Percentiles rank a stretch among this genome's conserved stretches.
Conservation (phyloP, 139 green algal genomes). For the Chlorella sp. region DNA sequence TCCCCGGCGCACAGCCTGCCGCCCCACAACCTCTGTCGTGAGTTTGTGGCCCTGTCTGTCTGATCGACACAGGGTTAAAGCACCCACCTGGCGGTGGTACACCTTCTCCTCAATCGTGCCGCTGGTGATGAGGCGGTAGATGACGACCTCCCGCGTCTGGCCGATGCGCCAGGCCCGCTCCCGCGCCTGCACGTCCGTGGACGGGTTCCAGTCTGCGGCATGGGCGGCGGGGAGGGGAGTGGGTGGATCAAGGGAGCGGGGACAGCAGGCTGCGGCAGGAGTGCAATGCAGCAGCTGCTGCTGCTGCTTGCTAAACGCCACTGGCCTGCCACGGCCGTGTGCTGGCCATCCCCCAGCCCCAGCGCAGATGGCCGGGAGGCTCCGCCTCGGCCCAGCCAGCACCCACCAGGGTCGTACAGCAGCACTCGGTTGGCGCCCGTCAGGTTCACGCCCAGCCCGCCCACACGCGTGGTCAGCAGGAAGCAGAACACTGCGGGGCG, state of each 20-base stretch:
- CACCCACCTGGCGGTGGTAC: slow-evolving; percentile 96
- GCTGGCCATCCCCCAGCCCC: no score
- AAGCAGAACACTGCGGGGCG: slow-evolving; percentile 79
- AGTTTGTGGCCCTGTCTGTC: no score
- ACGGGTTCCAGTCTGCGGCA: slow-evolving; percentile 93
- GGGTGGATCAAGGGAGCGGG: no score
- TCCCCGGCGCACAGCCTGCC: no score
- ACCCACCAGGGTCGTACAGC: slow-evolving; percentile 87
- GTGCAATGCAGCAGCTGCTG: no score
- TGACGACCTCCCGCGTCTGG: slow-evolving; percentile 88
- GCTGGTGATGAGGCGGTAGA: slow-evolving; percentile 95
- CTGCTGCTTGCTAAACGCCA: not conserved
- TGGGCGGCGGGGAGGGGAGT: not conserved
- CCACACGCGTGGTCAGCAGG: slow-evolving; percentile 96
- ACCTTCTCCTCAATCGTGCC: slow-evolving; percentile 99
- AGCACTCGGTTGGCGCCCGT: slow-evolving; percentile 94
- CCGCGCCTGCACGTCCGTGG: slow-evolving; percentile 89
- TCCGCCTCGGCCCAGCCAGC: not conserved
- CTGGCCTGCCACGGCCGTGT: no score
- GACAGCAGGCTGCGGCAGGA: no score
- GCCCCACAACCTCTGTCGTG: no score
- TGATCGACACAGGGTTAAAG: no score
- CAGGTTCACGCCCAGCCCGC: slow-evolving; percentile 97
- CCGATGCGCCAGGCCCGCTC: slow-evolving; percentile 98
- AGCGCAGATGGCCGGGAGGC: no score